A percentile compares a stretch with the other conserved stretches of the same genome.
Evolutionary conservation across 73 alveolate genomes (phyloP).

Genomic region (Effrenium voratum): DNA sequence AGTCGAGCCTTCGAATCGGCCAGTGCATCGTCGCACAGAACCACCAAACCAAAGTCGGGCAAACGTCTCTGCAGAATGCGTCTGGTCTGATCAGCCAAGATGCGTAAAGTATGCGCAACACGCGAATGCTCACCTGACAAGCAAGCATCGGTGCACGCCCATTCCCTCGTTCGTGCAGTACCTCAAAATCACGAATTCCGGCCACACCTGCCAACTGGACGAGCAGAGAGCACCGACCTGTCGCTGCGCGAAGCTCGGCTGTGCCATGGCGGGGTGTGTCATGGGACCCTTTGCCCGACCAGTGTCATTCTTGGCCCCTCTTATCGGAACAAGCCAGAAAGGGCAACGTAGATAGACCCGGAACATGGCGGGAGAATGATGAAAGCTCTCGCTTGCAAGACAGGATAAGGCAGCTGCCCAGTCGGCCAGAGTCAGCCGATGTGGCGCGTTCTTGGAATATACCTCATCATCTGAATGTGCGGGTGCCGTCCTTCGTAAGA

Average conservation of each 20-base stretch:
- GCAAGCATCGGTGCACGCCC: background rate
- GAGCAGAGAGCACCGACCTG: slow-evolving; percentile 90
- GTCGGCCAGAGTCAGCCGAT: slow-evolving; percentile 80
- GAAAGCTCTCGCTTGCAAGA: background rate
- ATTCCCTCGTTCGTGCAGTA: background rate
- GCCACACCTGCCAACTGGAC: slow-evolving; percentile 48
- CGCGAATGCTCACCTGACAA: slow-evolving; percentile 78
- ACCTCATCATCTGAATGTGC: no score
- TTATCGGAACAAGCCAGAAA: background rate
- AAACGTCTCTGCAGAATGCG: background rate
- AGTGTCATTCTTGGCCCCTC: background rate
- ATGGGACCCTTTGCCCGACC: background rate
- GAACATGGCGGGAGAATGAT: background rate
- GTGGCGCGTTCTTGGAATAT: slow-evolving; percentile 75
- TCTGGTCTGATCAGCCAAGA: background rate
- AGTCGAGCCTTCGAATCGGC: background rate
- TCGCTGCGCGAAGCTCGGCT: background rate
- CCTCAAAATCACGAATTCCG: no score
- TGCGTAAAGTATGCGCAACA: slow-evolving; percentile 58
- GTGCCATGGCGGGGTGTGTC: background rate
- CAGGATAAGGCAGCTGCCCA: slow-evolving; percentile 29
- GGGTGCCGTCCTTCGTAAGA: no score
- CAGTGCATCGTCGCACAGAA: background rate
- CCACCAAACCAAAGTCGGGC: background rate
- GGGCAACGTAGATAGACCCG: background rate